phyloP scores from a whole-genome alignment of 139 green algal genomes.

The Astrephomene gubernaculifera region DNA sequence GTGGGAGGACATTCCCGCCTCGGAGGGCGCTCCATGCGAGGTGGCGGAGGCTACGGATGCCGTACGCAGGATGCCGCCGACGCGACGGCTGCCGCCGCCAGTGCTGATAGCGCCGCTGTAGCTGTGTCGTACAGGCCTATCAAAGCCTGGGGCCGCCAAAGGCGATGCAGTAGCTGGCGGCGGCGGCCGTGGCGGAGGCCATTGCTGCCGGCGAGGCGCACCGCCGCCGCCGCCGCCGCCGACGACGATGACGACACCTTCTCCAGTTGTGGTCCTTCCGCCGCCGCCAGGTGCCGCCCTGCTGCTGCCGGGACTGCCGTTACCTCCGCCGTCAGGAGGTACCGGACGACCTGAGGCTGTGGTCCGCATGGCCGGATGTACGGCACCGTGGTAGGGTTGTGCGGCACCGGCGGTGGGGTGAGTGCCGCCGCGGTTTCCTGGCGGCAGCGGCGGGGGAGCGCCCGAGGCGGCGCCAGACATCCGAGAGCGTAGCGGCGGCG shows the following conservation, averaged over 20 bases:
- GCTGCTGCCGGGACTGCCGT: conserved; percentile 3
- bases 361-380: neutral
- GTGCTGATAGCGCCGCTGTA: neutral
- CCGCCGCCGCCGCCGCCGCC: neutral
- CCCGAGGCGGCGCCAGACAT: too few species aligned
- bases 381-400: neutral
- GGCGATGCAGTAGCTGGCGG: neutral
- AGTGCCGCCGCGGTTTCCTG: neutral
- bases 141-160: neutral
- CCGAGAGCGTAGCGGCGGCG: neutral
- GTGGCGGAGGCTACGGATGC: conserved; percentile 15
- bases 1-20: neutral
- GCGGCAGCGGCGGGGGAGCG: too few species aligned
- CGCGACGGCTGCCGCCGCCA: conserved; percentile 1
- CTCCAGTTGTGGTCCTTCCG: neutral
- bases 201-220: neutral
- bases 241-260: neutral
- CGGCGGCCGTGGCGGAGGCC: neutral
- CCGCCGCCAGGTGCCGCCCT: neutral
- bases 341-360: neutral
- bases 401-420: neutral
- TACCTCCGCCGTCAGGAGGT: neutral
- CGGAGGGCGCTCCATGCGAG: neutral
- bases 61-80: conserved; percentile 27
- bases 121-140: too few species aligned